These are phyloP conservation scores for Saitozyma sp. DNA, from an alignment of 768 basidiomycete genomes.

Conservation along the genomic window DNA sequence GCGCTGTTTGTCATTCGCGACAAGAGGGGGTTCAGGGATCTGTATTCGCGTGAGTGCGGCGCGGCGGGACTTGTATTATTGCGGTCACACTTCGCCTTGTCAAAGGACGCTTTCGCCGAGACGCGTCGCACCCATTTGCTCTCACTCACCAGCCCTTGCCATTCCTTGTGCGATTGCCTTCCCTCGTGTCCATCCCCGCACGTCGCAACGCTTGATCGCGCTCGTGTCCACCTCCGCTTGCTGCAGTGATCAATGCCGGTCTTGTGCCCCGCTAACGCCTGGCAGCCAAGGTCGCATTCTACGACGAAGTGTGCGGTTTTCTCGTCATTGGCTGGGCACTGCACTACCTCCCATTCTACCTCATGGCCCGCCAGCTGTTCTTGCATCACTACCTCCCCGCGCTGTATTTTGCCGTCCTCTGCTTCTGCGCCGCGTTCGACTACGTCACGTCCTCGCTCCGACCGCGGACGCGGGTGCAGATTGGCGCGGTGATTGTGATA, in stretches of 20 bases:
- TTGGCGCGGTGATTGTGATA: conserved; percentile 71
- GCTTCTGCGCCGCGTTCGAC: conserved; percentile 77
- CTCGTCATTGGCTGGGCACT: conserved; percentile 86
- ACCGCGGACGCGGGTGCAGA: conserved; percentile 74
- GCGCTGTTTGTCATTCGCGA: conserved; percentile 81
- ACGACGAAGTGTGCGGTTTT: conserved; percentile 86
- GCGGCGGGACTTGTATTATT: background rate
- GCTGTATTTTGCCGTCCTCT: conserved; percentile 62
- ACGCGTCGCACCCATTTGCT: too few species aligned
- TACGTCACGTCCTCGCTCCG: conserved; percentile 74
- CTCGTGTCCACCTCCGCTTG: too few species aligned
- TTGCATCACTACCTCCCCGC: conserved; percentile 98
- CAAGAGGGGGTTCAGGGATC: conserved; percentile 87
- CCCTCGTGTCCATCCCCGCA: too few species aligned
- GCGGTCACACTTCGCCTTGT: background rate
- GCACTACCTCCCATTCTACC: conserved; percentile 95
- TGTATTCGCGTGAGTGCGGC: conserved; percentile 75
- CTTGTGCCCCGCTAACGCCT: background rate
- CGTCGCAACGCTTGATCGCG: too few species aligned
- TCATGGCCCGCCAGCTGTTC: conserved; percentile 96
- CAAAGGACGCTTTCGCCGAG: too few species aligned
- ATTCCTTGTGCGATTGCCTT: too few species aligned
- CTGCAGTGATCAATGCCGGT: too few species aligned
- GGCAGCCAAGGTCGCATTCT: conserved; percentile 83
- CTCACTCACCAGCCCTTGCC: too few species aligned